Percentiles rank a stretch among this genome's conserved stretches.
Evolutionary conservation across 805 yeast genomes (phyloP).

Genomic region (Naumovozyma baii): DNA sequence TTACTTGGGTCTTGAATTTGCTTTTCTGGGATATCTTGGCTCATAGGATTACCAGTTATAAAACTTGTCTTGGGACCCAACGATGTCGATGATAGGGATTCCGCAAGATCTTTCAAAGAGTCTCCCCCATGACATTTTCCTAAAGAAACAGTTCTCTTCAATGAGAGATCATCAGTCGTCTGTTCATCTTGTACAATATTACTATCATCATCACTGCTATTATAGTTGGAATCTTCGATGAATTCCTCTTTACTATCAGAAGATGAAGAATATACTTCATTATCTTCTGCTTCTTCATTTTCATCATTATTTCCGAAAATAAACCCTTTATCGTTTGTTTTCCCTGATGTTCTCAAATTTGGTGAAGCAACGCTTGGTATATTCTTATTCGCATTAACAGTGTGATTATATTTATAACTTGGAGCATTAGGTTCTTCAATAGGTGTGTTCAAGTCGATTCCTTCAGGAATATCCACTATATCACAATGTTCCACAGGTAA

Average conservation of each 20-base stretch:
- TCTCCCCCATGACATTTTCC: conserved; percentile 17
- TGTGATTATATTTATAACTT: not conserved
- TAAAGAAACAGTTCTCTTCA: conserved; percentile 24
- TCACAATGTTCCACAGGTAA: conserved; percentile 29
- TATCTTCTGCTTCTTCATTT: not conserved
- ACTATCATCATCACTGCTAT: conserved; percentile 18
- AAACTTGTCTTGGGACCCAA: conserved; percentile 16
- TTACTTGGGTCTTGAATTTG: conserved; percentile 6
- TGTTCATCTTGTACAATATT: conserved; percentile 3
- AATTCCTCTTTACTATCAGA: conserved; percentile 15
- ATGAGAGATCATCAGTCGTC: conserved; percentile 9
- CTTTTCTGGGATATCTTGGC: conserved; percentile 2
- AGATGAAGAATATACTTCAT: conserved; percentile 5
- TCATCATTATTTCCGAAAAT: not conserved
- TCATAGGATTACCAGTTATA: conserved; percentile 23
- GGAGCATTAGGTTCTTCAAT: conserved; percentile 19
- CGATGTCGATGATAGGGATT: conserved; percentile 7
- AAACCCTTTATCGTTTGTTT: not conserved
- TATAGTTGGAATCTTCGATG: conserved; percentile 19
- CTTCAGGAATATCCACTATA: conserved; percentile 30
- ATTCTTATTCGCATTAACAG: not conserved
- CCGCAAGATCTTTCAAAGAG: conserved; percentile 20
- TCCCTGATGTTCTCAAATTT: not conserved
- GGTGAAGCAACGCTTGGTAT: not conserved
- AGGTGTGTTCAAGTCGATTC: conserved; percentile 26